These are phyloP conservation scores for Telopea speciosissima DNA, from an alignment of 177 flowering plant species.

Conservation along the genomic window DNA sequence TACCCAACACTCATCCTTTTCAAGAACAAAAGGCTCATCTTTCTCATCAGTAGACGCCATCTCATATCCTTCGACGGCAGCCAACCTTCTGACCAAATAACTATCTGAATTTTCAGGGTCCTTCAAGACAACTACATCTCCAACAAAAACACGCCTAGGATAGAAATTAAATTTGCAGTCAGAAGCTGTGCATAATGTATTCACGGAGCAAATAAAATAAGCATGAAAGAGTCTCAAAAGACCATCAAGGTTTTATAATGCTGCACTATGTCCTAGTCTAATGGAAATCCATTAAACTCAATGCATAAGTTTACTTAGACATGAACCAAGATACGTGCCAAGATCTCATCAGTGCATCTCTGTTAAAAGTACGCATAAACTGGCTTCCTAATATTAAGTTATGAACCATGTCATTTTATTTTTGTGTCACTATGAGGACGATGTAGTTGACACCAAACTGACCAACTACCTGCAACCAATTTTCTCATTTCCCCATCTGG, in stretches of 20 bases:
- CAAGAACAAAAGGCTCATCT: slow-evolving; percentile 84
- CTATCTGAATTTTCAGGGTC: slow-evolving; percentile 62
- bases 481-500: no score
- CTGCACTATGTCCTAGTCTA: background rate
- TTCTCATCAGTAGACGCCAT: slow-evolving; percentile 84
- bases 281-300: background rate
- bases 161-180: slow-evolving; percentile 3
- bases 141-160: slow-evolving; percentile 72
- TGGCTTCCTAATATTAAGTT: background rate
- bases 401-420: background rate
- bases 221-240: background rate
- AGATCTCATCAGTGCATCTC: background rate
- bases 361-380: background rate
- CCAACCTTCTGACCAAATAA: slow-evolving; percentile 80
- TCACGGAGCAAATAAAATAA: slow-evolving; percentile 6
- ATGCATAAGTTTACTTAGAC: background rate
- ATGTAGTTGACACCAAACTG: no score
- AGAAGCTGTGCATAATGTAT: background rate
- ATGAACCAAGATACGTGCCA: background rate
- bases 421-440: no score
- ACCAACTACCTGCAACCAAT: no score
- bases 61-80: slow-evolving; percentile 89
- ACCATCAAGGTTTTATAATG: background rate
- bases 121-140: slow-evolving; percentile 85
- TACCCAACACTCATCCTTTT: slow-evolving; percentile 88